Evolutionary conservation across 2,329 filamentous ascomycete genomes (phyloP), one percentile per base, ranked within the genome.

Genomic region (Fusarium sp.): DNA sequence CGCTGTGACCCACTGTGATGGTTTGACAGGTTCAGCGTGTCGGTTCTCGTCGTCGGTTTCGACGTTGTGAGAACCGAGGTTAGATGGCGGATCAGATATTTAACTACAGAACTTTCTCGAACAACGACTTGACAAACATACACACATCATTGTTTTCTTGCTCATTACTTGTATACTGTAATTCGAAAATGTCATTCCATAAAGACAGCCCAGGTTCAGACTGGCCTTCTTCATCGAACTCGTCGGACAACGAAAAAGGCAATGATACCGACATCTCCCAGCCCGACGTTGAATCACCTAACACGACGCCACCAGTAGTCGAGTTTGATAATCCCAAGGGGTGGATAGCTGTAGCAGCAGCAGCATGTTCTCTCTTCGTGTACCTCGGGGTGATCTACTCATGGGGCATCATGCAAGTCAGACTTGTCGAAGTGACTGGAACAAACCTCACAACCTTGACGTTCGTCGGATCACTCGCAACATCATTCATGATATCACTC

Each of bases 331-430:
- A 70, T 1, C 56, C 58, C 0, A 68, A 44, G 35, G 74, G 74
- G 7, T 77, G 74, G 64, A 64, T 76, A 1, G 65, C 71, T 7
- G 74, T 76, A 0, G 30, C 41, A 10, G 74, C 74, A 6, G 74
- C 74, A 18, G 61, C 74, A 4, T 77, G 74, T 18, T 75, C 74
- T 0, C 33, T 79, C 3, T 80, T 79, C 4, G 70, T 79, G 3
- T 80, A 79, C 24, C 75, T 80, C 1, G 78, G 78, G 0, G 74
- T 80, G 15, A 60, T 80, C n/a, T 80, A 80, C 51, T 80, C 78
- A 0, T 80, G 77, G 75, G 78, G 78, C 30, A 79, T 80, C 15
- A 76, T 80, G 66, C 78, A 80, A 55, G 72, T 80, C 26, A 57
- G 72, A 22, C 75, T 80, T 2, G 73, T 78, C 12, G 74, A 78